Evolutionary conservation across 2,329 filamentous ascomycete genomes (phyloP), one percentile per base, ranked within the genome.

Genomic region (Aspergillus phoenicis): DNA sequence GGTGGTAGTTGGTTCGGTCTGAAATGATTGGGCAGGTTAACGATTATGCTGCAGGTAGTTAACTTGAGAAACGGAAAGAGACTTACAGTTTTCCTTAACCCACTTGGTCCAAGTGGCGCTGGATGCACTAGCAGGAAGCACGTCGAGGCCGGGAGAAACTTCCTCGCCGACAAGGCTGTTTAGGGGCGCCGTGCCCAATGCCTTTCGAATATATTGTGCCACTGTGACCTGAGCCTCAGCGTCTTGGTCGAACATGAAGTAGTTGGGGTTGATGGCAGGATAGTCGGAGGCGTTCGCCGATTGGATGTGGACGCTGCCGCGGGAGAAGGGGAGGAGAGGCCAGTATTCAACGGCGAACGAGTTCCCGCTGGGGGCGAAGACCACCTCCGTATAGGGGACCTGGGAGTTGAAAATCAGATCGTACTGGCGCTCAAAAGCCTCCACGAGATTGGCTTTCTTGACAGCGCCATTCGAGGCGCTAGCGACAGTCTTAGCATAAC

Each of bases 221-320:
- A 71, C 60, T 33, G 65, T 63, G 43, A 60, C 61, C 49, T 73
- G 66, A 4, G 66, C 59, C 3, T 53, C 52, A 10, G 64, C 39
- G 39, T 71, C 70, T 20, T 65, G 64, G 4, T 61, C 57, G 20
- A 72, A 68, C 67, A 68, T 70, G 49, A 71, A 71, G 48, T 70
- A 72, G 38, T 70, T 71, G 2, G 70, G 70, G 49, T 72, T 70
- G 58, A 72, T 71, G 13, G 63, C 39, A 11, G 70, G 58, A 30
- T 64, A 53, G 13, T 62, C n/a, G 2, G 58, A 59, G 10, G 67
- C 53, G 36, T 72, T 51, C 1, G 62, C 36, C 1, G 70, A 71
- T 6, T 60, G 20, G 11, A 59, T 54, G 22, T 59, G 57, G 1
- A 59, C 41, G 26, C 30, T 59, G 3, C 70, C 70, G 30, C 70